Base-by-base conservation (phyloP, 116 monocot genomes). In the Trichopus zeylanicus region DNA sequence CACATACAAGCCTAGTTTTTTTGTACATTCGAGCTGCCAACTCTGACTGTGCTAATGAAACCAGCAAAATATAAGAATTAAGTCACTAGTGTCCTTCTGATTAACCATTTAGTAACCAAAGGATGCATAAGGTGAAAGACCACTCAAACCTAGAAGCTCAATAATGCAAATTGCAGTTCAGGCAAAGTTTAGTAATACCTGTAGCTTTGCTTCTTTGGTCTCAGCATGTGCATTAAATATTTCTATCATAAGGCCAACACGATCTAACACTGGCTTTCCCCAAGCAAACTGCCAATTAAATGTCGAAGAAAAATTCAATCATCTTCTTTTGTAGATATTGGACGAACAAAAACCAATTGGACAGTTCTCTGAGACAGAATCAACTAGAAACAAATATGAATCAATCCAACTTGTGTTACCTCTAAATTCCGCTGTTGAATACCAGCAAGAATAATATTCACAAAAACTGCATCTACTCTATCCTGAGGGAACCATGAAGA, bases 171-270 rank as follows among this genome's bases (percentile, higher is more conserved):
- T 22, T 33, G 11, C 13, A 11, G 25, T 28, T 26, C 31, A 28
- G 0, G n/a, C 13, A 48, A 29, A 54, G 33, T 22, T 26, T 25
- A 5, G 46, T 18, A 46, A 73, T 38, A 93, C 95, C 87, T 97
- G 97, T 31, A 97, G 61, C 48, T 97, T 97, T 76, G 90, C 97
- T 78, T 97, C 97, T 77, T 89, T 97, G 57, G 97, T 97, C 75
- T 97, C 91, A 49, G 97, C 97, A 84, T 97, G 97, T 57, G 91
- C 87, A 75, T 97, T 78, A 68, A 97, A 97, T 64, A 97, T 97
- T 59, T 91, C 87, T 54, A 97, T 97, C 58, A 97, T 97, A 56
- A 97, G 77, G 24, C 81, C 91, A 56, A 97, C 73, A 47, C 97
- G 83, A 75, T 97, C 91, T 61, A 97, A 66, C 65, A 97, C 97